A percentile compares a stretch with the other conserved stretches of the same genome.
phyloP scores from a whole-genome alignment of 441 rosid genomes.

The Aquilaria agallochum region DNA sequence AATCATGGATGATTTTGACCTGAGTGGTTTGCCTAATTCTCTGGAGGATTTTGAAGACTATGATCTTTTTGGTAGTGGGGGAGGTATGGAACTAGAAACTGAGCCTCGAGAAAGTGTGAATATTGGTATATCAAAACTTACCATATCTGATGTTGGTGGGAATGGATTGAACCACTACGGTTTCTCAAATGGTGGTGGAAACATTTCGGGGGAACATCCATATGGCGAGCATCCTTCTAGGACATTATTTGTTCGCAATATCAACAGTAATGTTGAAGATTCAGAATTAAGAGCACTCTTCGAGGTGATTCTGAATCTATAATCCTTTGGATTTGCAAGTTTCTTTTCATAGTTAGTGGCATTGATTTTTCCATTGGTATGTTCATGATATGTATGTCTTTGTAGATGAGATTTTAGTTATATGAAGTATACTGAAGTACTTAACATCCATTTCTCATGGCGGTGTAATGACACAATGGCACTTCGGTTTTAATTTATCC shows the following conservation, averaged over 20 bases:
- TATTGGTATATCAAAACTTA: slow-evolving; percentile 57
- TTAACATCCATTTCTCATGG: no score
- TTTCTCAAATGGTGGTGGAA: slow-evolving; percentile 69
- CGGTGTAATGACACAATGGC: no score
- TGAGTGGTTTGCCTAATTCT: slow-evolving; percentile 56
- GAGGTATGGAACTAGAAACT: slow-evolving; percentile 91
- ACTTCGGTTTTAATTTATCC: no score
- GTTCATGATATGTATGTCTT: no score
- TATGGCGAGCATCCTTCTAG: slow-evolving; percentile 99
- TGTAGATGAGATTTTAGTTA: no score
- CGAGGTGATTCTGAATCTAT: slow-evolving; percentile 48
- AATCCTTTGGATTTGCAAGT: no score
- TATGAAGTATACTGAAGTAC: no score
- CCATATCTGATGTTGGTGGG: slow-evolving; percentile 56
- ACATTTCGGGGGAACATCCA: slow-evolving; percentile 96
- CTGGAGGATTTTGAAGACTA: slow-evolving; percentile 86
- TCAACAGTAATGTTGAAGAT: slow-evolving; percentile 96
- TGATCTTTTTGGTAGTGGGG: slow-evolving; percentile 92
- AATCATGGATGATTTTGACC: slow-evolving; percentile 80
- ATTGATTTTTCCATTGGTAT: no score
- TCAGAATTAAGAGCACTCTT: slow-evolving; percentile 78
- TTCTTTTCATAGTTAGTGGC: no score
- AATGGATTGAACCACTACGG: slow-evolving; percentile 55
- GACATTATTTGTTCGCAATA: slow-evolving; percentile 95
- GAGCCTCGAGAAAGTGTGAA: slow-evolving; percentile 56